phyloP scores from a whole-genome alignment of 345 rosid genomes.

The Camelina laxa region DNA sequence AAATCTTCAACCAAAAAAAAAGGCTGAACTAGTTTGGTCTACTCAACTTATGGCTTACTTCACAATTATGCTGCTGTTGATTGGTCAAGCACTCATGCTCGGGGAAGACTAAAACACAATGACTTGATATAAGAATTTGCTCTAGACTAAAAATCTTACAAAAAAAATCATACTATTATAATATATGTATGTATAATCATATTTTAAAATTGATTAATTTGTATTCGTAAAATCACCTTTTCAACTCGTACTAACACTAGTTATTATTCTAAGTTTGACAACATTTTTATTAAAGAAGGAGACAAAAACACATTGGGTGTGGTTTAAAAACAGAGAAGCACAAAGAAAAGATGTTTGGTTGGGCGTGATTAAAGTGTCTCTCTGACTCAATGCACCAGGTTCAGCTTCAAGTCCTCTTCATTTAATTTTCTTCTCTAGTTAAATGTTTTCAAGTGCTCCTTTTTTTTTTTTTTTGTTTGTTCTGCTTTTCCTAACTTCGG shows the following conservation, averaged over 20 bases:
- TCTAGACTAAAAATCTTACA: too few species aligned
- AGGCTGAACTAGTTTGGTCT: constrained; percentile 36
- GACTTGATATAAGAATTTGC: too few species aligned
- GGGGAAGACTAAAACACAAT: neutral
- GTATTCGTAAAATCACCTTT: too few species aligned
- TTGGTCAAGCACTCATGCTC: constrained; percentile 41
- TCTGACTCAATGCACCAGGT: constrained; percentile 36
- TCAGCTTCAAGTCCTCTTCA: constrained; percentile 42
- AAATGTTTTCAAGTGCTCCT: constrained; percentile 23
- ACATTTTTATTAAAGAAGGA: neutral
- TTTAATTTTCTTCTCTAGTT: constrained; percentile 27
- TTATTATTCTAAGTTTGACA: neutral
- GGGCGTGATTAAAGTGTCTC: constrained; percentile 44
- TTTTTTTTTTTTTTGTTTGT: neutral
- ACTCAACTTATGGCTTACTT: constrained; percentile 39
- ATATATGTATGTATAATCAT: too few species aligned
- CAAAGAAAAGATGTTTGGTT: constrained; percentile 41
- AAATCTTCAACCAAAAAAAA: constrained; percentile 27
- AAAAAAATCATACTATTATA: too few species aligned
- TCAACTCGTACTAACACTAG: too few species aligned
- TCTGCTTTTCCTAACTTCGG: constrained; percentile 16
- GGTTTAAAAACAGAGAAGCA: constrained; percentile 29
- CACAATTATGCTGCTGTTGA: constrained; percentile 36
- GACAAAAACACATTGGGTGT: constrained; percentile 30
- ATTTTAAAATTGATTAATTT: too few species aligned